phyloP scores from a whole-genome alignment of 2,329 filamentous ascomycete species.

The Fusarium coicis region DNA sequence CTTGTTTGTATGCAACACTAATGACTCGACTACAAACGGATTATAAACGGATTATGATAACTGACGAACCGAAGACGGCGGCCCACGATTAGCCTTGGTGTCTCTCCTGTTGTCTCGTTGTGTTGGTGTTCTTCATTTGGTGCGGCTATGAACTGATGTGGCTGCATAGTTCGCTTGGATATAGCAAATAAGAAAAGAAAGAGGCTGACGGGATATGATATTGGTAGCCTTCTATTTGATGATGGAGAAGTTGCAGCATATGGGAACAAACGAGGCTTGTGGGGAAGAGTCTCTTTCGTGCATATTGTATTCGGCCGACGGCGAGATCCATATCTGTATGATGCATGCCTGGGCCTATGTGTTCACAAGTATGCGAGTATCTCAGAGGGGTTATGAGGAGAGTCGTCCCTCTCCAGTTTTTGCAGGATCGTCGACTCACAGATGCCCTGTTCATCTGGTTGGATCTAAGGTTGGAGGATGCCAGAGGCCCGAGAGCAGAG shows the following conservation, averaged over 20 bases:
- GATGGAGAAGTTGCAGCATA: neutral
- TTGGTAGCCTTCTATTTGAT: neutral
- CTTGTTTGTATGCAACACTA: neutral
- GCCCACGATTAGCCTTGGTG: neutral
- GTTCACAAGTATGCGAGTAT: neutral
- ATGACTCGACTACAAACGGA: neutral
- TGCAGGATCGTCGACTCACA: conserved; percentile 7
- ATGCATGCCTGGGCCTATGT: neutral
- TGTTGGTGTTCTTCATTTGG: neutral
- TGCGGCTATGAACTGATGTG: neutral
- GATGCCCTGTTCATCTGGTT: neutral
- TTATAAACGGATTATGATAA: neutral
- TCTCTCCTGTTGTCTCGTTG: neutral
- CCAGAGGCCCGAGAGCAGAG: neutral
- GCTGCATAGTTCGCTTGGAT: conserved; percentile 2
- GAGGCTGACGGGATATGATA: neutral
- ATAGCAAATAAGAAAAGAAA: neutral
- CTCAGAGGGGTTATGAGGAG: neutral
- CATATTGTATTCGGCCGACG: conserved; percentile 11
- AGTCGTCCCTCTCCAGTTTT: neutral
- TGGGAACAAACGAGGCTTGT: neutral
- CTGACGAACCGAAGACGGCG: neutral
- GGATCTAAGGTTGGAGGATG: neutral
- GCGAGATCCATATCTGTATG: neutral
- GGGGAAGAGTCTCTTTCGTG: conserved; percentile 3